Evolutionary conservation across 176 grass and related monocot species (phyloP).

Genomic region (Ampelocalamus luodianensis): DNA sequence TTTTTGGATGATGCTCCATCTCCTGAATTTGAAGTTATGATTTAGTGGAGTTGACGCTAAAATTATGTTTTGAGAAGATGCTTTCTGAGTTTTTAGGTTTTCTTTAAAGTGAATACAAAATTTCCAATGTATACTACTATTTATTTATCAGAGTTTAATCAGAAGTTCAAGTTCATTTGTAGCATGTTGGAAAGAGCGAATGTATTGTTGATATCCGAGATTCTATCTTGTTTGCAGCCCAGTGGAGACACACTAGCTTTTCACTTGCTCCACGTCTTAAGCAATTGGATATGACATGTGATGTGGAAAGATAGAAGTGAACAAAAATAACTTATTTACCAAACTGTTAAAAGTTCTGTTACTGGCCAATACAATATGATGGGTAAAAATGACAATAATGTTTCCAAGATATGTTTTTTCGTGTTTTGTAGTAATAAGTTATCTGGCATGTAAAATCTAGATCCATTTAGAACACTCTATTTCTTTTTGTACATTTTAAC

Average conservation of each 20-base stretch:
- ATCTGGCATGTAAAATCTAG: no score
- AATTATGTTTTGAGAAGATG: background rate
- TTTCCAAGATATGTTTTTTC: no score
- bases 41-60: conserved; percentile 7
- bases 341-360: background rate
- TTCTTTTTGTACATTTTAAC: no score
- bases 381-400: no score
- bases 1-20: background rate
- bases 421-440: no score
- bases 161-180: conserved; percentile 4
- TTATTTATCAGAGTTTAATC: background rate
- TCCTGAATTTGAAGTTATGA: background rate
- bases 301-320: background rate
- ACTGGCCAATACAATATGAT: no score
- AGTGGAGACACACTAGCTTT: background rate
- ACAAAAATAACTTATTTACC: background rate
- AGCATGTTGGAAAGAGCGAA: background rate
- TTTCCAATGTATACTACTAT: background rate
- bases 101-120: background rate
- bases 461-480: no score
- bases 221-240: background rate
- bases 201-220: background rate
- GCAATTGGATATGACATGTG: background rate
- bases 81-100: background rate
- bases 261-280: background rate